Evolutionary conservation across 2,329 filamentous ascomycete genomes (phyloP).

Genomic region (Xylaria sp.): DNA sequence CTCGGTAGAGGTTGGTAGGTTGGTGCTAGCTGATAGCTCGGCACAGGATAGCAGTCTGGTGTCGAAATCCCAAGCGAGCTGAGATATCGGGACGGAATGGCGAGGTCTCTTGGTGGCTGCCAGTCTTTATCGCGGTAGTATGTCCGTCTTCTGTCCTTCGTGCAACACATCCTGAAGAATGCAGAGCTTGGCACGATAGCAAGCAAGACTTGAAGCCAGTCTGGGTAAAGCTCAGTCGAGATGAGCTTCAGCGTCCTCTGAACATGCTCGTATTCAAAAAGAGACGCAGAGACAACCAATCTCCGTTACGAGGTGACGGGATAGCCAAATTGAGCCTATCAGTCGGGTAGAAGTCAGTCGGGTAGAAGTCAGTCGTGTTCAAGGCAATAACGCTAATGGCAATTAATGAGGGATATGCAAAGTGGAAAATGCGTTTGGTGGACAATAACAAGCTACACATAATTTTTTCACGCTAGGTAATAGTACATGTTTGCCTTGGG

Average conservation of each 20-base stretch:
- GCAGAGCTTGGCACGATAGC: background rate
- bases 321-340: too few species aligned
- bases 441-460: background rate
- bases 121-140: constrained; percentile 24
- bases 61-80: background rate
- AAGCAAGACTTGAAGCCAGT: constrained; percentile 10
- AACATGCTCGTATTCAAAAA: background rate
- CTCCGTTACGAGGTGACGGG: background rate
- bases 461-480: background rate
- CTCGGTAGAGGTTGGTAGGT: background rate
- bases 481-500: background rate
- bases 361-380: background rate
- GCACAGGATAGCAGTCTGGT: background rate
- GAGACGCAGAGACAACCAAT: too few species aligned
- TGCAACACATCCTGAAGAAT: constrained; percentile 5
- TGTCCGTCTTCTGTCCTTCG: background rate
- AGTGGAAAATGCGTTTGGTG: background rate
- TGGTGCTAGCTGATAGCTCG: background rate
- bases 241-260: background rate
- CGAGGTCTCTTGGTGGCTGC: constrained; percentile 27
- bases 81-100: constrained; percentile 4
- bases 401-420: background rate
- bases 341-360: too few species aligned
- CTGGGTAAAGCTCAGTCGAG: background rate
- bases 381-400: background rate